phyloP scores from a whole-genome alignment of 495 filamentous ascomycete species.

The Rhypophila decipiens region DNA sequence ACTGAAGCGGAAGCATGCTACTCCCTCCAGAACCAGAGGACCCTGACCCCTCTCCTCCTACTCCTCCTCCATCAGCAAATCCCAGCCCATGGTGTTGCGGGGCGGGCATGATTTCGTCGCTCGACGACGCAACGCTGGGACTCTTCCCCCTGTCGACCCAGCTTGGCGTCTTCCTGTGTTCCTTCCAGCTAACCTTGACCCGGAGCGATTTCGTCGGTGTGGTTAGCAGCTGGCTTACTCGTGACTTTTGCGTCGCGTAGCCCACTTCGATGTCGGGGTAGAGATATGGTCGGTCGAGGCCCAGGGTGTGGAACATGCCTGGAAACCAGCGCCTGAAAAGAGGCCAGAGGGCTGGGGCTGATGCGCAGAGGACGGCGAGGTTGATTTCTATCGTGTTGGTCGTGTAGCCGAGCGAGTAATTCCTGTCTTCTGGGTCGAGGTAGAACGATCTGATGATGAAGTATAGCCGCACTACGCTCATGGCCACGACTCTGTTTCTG shows the following conservation, averaged over 20 bases:
- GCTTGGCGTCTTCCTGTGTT: background rate
- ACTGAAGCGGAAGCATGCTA: too few relatives aligned
- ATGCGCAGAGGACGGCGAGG: constrained; percentile 46
- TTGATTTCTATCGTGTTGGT: constrained; percentile 46
- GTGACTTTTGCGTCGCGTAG: constrained; percentile 5
- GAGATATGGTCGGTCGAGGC: constrained; percentile 20
- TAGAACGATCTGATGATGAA: constrained; percentile 19
- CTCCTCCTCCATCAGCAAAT: too few relatives aligned
- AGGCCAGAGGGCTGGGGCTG: constrained; percentile 32
- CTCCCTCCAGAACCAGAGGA: background rate
- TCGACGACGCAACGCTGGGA: background rate
- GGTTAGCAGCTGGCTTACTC: background rate
- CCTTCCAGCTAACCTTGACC: constrained; percentile 10
- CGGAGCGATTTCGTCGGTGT: constrained; percentile 1
- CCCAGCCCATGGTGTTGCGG: too few relatives aligned
- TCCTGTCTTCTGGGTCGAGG: constrained; percentile 15
- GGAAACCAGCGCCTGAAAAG: constrained; percentile 24
- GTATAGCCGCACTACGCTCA: constrained; percentile 32
- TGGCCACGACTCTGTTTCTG: constrained; percentile 38
- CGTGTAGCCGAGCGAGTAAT: constrained; percentile 37
- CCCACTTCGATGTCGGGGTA: constrained; percentile 17
- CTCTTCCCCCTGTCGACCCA: background rate
- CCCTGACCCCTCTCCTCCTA: background rate
- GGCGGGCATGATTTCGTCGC: too few relatives aligned
- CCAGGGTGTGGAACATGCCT: constrained; percentile 13